phyloP scores from a whole-genome alignment of 768 basidiomycete genomes.

The Lactarius tabidus region DNA sequence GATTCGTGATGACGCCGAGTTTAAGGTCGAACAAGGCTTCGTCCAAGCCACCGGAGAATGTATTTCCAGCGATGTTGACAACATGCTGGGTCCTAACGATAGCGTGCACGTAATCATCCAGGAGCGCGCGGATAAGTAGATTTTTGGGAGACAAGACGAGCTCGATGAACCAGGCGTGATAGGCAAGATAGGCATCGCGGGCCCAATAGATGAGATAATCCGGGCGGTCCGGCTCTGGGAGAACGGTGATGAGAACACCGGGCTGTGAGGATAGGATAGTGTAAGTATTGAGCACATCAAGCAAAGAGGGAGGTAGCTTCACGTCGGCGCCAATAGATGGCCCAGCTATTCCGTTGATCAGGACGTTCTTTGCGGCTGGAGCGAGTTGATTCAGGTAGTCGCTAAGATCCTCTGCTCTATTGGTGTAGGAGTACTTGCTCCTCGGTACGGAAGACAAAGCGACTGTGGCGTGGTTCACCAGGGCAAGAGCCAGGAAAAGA shows the following conservation, averaged over 20 bases:
- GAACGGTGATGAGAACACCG: background rate
- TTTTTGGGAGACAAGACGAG: background rate
- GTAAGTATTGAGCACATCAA: background rate
- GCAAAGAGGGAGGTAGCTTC: too few relatives aligned
- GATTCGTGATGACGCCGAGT: background rate
- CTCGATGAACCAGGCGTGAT: background rate
- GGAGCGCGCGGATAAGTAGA: background rate
- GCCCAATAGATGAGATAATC: background rate
- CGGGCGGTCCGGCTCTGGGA: background rate
- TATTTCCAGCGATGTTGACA: background rate
- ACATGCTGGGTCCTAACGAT: background rate
- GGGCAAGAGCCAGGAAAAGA: too few relatives aligned
- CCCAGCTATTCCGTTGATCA: too few relatives aligned
- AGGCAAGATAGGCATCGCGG: background rate
- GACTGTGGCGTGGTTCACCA: too few relatives aligned
- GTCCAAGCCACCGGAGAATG: background rate
- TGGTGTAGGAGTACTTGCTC: too few relatives aligned
- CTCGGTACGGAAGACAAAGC: too few relatives aligned
- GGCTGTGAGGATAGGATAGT: background rate
- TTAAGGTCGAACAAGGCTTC: background rate
- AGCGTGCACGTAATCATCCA: background rate
- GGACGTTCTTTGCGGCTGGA: too few relatives aligned
- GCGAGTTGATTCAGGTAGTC: too few relatives aligned
- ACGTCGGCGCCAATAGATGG: too few relatives aligned
- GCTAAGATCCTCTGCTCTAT: too few relatives aligned